Evolutionary conservation across 2,329 filamentous ascomycete species (phyloP).

Genomic region (Acephala macrosclerotiorum): DNA sequence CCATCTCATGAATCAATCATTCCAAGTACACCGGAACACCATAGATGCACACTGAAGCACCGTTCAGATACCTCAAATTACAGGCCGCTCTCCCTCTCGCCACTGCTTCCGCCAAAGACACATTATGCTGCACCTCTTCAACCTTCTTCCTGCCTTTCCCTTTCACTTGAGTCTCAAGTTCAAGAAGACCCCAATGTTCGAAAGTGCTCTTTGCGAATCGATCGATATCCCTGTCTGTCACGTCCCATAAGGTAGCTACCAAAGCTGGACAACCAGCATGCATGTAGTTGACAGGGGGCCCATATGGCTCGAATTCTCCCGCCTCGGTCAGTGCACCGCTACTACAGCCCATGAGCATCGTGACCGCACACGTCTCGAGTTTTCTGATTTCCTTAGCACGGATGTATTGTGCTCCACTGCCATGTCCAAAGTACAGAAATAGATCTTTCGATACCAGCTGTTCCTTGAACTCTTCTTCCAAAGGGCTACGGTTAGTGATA

Average conservation of each 20-base stretch:
- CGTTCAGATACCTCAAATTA: slow-evolving; percentile 89
- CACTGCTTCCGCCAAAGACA: slow-evolving; percentile 82
- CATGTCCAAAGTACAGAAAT: slow-evolving; percentile 95
- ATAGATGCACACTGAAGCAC: slow-evolving; percentile 92
- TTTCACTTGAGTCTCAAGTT: slow-evolving; percentile 43
- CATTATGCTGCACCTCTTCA: slow-evolving; percentile 45
- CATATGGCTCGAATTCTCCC: slow-evolving; percentile 89
- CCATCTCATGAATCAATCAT: slow-evolving; percentile 22
- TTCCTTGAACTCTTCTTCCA: slow-evolving; percentile 77
- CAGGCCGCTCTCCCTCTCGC: slow-evolving; percentile 78
- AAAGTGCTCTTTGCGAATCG: slow-evolving; percentile 82
- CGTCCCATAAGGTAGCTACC: slow-evolving; percentile 95
- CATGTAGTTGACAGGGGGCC: slow-evolving; percentile 91
- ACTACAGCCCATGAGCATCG: slow-evolving; percentile 94
- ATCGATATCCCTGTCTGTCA: slow-evolving; percentile 97
- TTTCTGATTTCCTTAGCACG: slow-evolving; percentile 82
- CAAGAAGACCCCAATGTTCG: slow-evolving; percentile 81
- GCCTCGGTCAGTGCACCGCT: slow-evolving; percentile 82
- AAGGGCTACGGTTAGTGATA: slow-evolving; percentile 73
- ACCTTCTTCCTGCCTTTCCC: slow-evolving; percentile 42
- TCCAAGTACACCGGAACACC: slow-evolving; percentile 80
- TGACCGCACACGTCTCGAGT: slow-evolving; percentile 78
- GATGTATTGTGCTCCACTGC: slow-evolving; percentile 93
- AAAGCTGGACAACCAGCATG: slow-evolving; percentile 86
- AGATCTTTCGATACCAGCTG: slow-evolving; percentile 73